Evolutionary conservation across 2,329 filamentous ascomycete species (phyloP).

Genomic region (Apiospora phragmitis): DNA sequence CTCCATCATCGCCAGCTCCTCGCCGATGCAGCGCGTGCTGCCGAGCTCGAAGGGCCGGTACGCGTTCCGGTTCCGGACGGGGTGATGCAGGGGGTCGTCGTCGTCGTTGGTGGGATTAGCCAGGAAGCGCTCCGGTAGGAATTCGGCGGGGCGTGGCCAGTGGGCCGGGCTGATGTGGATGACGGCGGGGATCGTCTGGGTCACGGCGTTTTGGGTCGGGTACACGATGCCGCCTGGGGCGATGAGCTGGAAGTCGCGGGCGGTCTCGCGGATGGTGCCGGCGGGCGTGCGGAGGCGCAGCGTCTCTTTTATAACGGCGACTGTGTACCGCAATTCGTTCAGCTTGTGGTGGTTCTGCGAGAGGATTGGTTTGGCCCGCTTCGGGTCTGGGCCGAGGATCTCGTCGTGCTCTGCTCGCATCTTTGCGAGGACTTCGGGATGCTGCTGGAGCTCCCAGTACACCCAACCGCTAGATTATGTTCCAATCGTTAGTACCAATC

Average conservation of each 20-base stretch:
- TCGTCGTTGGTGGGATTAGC: slow-evolving; percentile 15
- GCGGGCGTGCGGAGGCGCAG: slow-evolving; percentile 51
- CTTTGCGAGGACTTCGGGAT: slow-evolving; percentile 17
- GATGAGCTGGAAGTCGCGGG: slow-evolving; percentile 34
- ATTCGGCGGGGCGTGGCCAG: slow-evolving; percentile 39
- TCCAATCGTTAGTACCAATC: neutral
- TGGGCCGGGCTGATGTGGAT: slow-evolving; percentile 33
- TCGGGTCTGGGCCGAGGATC: slow-evolving; percentile 44
- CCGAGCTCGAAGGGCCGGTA: slow-evolving; percentile 41
- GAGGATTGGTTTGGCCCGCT: slow-evolving; percentile 36
- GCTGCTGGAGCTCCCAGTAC: slow-evolving; percentile 17
- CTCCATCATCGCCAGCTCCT: slow-evolving; percentile 36
- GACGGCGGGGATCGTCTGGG: slow-evolving; percentile 19
- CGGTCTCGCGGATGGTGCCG: slow-evolving; percentile 37
- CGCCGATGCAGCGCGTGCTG: slow-evolving; percentile 35
- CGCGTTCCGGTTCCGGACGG: slow-evolving; percentile 24
- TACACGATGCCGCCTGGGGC: slow-evolving; percentile 39
- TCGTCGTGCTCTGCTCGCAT: slow-evolving; percentile 27
- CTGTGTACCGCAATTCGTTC: slow-evolving; percentile 50
- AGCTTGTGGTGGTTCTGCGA: slow-evolving; percentile 42
- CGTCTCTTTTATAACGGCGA: slow-evolving; percentile 52
- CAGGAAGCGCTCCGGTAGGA: slow-evolving; percentile 47
- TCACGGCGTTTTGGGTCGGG: slow-evolving; percentile 33
- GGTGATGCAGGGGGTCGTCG: slow-evolving; percentile 25
- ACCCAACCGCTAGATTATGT: slow-evolving; percentile 11